Evolutionary conservation across 352 stramenopile species (phyloP).

Genomic region (Halophytophthora batemanensis): DNA sequence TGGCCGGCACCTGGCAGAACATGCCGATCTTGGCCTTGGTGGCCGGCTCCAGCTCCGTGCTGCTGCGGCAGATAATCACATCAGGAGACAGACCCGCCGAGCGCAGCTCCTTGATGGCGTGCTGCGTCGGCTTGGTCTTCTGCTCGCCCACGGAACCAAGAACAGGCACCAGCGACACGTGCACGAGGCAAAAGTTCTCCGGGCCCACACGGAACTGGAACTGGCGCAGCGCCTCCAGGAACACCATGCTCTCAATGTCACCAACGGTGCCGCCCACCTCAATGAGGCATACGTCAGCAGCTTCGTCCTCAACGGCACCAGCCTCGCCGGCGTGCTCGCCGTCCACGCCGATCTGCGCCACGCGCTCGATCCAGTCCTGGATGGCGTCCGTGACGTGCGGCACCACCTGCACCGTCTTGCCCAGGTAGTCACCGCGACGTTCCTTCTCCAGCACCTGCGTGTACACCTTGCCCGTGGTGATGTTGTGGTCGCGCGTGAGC

Average conservation of each 20-base stretch:
- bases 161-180: constrained; percentile 98
- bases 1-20: constrained; percentile 97
- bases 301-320: constrained; percentile 26
- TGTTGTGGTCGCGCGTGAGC: constrained; percentile 98
- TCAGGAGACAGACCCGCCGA: constrained; percentile 95
- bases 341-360: constrained; percentile 95
- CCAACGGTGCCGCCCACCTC: constrained; percentile 99
- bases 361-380: constrained; percentile 97
- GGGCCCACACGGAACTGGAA: constrained; percentile 98
- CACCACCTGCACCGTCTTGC: constrained; percentile 99
- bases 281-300: constrained; percentile 98
- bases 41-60: constrained; percentile 88
- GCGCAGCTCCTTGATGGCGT: constrained; percentile 98
- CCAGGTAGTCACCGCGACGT: constrained; percentile 96
- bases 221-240: constrained; percentile 98
- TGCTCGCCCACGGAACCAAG: constrained; percentile 98
- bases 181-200: constrained; percentile 99
- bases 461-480: constrained; percentile 99
- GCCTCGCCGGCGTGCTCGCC: constrained; percentile 42
- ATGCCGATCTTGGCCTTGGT: constrained; percentile 97
- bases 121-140: constrained; percentile 99
- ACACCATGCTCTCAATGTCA: constrained; percentile 99
- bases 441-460: constrained; percentile 96
- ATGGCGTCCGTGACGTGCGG: constrained; percentile 94
- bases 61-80: constrained; percentile 96